Evolutionary conservation across 2,329 filamentous ascomycete species (phyloP), one percentile per base, ranked within the genome.

Genomic region (Lojkania enalia): DNA sequence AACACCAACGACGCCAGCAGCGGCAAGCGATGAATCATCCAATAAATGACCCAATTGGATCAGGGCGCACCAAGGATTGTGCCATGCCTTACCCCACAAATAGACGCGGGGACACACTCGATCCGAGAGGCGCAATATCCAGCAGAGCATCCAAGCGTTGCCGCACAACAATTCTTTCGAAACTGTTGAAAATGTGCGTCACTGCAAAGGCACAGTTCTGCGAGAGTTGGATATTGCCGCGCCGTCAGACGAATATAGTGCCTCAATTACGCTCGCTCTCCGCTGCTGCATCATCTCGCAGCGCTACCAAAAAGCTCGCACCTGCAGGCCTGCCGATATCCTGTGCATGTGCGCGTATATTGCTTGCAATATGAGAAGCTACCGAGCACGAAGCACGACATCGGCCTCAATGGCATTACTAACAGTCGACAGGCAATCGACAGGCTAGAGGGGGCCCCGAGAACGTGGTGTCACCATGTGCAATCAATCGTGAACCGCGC

Each of bases 261-360:
- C 20, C 42, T 19, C 37, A 35, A 48, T 51, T 46, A 46, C 51
- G 46, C 45, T 29, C 30, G 9, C 30, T 11, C n/a, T n/a, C n/a
- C n/a, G n/a, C n/a, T 16, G 33, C 50, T 56, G 52, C 58, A 60
- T 57, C 54, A 59, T 59, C 52, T 55, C 49, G 56, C 55, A 54
- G 54, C 33, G 25, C 35, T 45, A 39, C 32, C 15, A 20, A 48
- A n/a, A n/a, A n/a, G n/a, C n/a, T n/a, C n/a, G n/a, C n/a, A 44
- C 43, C 44, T 46, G 46, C 49, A 52, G 6, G 15, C 14, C 15
- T 16, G 13, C 9, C 5, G 7, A 4, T 11, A 46, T 30, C 39
- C 35, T 47, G 47, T 31, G 39, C 42, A 51, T 48, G 46, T 43
- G 42, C 44, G 40, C 45, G 44, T 41, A 58, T 54, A 60, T 57